phyloP scores from a whole-genome alignment of 164 flowering plant species.

The Nelumbo lutea region DNA sequence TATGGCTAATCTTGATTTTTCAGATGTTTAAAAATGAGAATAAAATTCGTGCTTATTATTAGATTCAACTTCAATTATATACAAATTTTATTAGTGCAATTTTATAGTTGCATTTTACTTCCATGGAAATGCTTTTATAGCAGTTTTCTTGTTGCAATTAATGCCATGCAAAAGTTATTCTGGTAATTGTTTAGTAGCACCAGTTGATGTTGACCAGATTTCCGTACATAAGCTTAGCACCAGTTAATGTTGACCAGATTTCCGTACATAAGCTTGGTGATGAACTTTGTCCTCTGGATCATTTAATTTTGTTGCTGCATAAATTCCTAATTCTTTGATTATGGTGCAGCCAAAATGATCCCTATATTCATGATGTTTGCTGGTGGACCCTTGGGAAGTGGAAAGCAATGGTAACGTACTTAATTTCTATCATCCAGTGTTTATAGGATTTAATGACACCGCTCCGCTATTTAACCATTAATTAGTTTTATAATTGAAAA shows the following conservation, averaged over 20 bases:
- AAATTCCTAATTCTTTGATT: conserved; percentile 8
- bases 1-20: too few relatives aligned
- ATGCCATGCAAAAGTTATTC: too few relatives aligned
- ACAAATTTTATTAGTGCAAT: not conserved
- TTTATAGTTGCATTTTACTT: not conserved
- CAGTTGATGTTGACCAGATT: not conserved
- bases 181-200: too few relatives aligned
- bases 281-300: not conserved
- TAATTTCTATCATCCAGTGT: not conserved
- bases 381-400: conserved; percentile 94
- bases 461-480: not conserved
- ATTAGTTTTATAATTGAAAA: not conserved
- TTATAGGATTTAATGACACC: not conserved
- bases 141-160: too few relatives aligned
- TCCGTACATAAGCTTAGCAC: not conserved
- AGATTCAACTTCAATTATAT: not conserved
- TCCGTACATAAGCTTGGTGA: not conserved
- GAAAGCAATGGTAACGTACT: conserved; percentile 73
- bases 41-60: too few relatives aligned
- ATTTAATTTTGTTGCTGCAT: conserved; percentile 1
- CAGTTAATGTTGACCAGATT: not conserved
- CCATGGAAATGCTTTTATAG: too few relatives aligned
- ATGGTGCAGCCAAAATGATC: conserved; percentile 85
- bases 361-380: conserved; percentile 95
- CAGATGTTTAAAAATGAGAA: too few relatives aligned